phyloP scores from a whole-genome alignment of 352 stramenopile species.

The Pythium myriotylum region DNA sequence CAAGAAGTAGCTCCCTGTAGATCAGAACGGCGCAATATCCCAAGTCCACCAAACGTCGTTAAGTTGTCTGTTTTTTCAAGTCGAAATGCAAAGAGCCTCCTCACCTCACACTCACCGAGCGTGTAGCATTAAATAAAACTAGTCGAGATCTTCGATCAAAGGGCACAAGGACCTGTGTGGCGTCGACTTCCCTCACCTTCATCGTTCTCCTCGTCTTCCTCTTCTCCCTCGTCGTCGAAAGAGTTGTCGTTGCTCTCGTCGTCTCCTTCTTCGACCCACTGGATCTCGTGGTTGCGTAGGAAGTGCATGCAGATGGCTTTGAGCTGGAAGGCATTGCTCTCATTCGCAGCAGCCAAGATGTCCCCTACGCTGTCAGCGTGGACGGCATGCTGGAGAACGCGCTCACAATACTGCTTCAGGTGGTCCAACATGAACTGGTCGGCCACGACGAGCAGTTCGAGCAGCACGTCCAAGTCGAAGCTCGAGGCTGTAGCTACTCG shows the following conservation, averaged over 20 bases:
- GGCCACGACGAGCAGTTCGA: conserved; percentile 92
- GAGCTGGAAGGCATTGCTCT: conserved; percentile 91
- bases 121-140: conserved; percentile 1
- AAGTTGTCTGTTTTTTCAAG: too few species aligned
- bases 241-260: conserved; percentile 42
- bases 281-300: conserved; percentile 77
- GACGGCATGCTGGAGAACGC: conserved; percentile 80
- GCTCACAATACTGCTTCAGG: conserved; percentile 95
- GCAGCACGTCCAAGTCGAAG: conserved; percentile 64
- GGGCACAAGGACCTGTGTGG: conserved; percentile 2
- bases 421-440: conserved; percentile 98
- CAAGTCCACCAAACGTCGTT: background rate
- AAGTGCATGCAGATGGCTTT: conserved; percentile 93
- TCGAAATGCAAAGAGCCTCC: too few species aligned
- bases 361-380: conserved; percentile 84
- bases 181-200: conserved; percentile 7
- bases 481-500: conserved; percentile 12
- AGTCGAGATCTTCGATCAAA: background rate
- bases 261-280: conserved; percentile 23
- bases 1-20: background rate
- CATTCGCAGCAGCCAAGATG: conserved; percentile 88
- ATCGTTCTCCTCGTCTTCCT: conserved; percentile 17
- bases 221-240: conserved; percentile 15
- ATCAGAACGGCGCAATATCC: background rate
- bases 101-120: background rate